Percentiles rank a stretch among this genome's conserved stretches.
Conservation (phyloP, 2,329 filamentous ascomycete species). For the Diaporthe longicolla region DNA sequence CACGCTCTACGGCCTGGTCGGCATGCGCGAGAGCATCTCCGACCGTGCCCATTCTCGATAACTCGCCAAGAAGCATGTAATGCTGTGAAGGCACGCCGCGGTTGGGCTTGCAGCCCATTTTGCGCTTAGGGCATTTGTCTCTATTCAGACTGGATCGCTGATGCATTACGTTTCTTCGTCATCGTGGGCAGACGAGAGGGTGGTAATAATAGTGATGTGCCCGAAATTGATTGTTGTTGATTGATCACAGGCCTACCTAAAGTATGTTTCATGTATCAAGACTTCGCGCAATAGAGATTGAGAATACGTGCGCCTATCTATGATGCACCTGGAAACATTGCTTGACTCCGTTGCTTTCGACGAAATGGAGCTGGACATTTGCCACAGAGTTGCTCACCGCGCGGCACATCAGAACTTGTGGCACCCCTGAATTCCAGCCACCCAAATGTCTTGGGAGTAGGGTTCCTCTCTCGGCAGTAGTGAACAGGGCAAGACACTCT, state of each 20-base stretch:
- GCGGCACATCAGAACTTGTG: neutral
- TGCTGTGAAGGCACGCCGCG: neutral
- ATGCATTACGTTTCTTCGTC: neutral
- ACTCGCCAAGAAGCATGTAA: neutral
- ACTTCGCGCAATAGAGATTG: constrained; percentile 35
- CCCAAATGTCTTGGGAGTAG: constrained; percentile 2
- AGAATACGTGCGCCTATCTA: constrained; percentile 23
- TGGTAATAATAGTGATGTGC: neutral
- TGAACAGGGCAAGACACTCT: constrained; percentile 15
- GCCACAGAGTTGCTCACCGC: constrained; percentile 18
- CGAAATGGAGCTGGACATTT: neutral
- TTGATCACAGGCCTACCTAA: constrained; percentile 13
- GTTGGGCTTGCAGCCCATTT: neutral
- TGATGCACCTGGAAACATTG: neutral
- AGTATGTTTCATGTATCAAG: constrained; percentile 11
- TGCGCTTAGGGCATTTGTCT: neutral
- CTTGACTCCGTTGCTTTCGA: neutral
- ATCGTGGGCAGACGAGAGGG: neutral
- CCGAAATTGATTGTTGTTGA: constrained; percentile 17
- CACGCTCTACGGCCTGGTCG: constrained; percentile 64
- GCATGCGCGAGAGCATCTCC: constrained; percentile 59
- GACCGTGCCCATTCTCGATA: constrained; percentile 30
- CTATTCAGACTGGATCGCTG: neutral
- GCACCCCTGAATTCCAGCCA: constrained; percentile 18
- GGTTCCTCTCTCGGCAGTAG: constrained; percentile 16